phyloP scores from a whole-genome alignment of 106 monocot genomes.

The Vanilla planifolia region DNA sequence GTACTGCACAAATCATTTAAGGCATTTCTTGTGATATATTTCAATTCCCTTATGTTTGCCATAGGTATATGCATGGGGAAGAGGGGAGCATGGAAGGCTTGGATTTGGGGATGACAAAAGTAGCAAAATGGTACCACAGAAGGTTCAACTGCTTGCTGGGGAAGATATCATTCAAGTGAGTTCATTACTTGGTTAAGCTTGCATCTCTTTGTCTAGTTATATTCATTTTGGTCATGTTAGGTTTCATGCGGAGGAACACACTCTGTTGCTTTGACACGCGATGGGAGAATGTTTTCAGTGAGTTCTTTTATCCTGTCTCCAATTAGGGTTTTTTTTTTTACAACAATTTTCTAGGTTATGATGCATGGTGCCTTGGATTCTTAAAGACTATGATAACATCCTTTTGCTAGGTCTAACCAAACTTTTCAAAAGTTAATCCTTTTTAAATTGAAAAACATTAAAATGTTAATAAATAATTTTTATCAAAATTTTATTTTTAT shows the following conservation, averaged over 20 bases:
- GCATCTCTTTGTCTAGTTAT: background rate
- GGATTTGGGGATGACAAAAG: conserved; percentile 99
- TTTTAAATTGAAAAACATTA: too few species aligned
- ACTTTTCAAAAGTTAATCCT: too few species aligned
- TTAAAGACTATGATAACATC: too few species aligned
- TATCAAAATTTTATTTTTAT: too few species aligned
- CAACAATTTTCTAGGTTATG: too few species aligned
- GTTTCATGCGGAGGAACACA: conserved; percentile 98
- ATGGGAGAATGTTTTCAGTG: conserved; percentile 94
- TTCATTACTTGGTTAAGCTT: background rate
- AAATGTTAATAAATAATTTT: too few species aligned
- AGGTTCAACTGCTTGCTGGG: conserved; percentile 75
- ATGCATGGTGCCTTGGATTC: too few species aligned
- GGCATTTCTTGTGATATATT: too few species aligned
- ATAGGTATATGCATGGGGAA: conserved; percentile 99
- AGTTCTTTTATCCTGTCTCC: conserved; percentile 21
- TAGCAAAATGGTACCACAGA: conserved; percentile 98
- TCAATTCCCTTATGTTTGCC: too few species aligned
- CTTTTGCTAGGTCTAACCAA: too few species aligned
- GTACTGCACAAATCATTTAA: too few species aligned
- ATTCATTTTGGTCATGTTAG: conserved; percentile 23
- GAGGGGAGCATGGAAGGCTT: conserved; percentile 98
- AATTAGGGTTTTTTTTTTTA: background rate
- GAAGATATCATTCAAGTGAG: conserved; percentile 84
- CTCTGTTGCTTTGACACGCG: conserved; percentile 82